Conservation (phyloP, 306 rosid genomes). For the Citrullus amarus region DNA sequence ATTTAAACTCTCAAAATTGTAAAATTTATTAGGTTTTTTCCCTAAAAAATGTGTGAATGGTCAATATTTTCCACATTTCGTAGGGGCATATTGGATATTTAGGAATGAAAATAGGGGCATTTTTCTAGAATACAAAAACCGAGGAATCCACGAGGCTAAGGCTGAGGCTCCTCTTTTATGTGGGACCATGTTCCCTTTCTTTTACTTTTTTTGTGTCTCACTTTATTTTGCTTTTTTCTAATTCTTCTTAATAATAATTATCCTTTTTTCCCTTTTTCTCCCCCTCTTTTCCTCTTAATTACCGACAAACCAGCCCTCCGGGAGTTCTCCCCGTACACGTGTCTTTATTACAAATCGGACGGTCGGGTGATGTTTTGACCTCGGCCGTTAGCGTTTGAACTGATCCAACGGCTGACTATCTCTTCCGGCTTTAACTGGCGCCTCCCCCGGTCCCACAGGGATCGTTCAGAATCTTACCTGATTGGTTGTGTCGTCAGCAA, state of each 20-base stretch:
- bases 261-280: not conserved
- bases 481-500: not conserved
- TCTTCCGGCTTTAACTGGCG: not conserved
- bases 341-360: not conserved
- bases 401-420: not conserved
- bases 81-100: constrained; percentile 4
- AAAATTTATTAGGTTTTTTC: no score
- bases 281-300: not conserved
- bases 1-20: no score
- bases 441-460: not conserved
- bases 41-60: not conserved
- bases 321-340: not conserved
- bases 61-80: not conserved
- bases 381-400: not conserved
- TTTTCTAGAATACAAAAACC: not conserved
- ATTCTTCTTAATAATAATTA: not conserved
- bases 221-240: not conserved
- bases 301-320: not conserved
- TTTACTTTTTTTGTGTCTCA: not conserved
- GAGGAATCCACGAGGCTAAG: constrained; percentile 2
- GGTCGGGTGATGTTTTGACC: not conserved
- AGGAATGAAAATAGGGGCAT: not conserved
- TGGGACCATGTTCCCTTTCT: not conserved
- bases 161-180: constrained; percentile 1
- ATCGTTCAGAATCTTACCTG: not conserved